Percentiles rank a stretch among this genome's conserved stretches.
phyloP scores from a whole-genome alignment of 1,139 yeast genomes.

The Debaryomyces robertsiae region DNA sequence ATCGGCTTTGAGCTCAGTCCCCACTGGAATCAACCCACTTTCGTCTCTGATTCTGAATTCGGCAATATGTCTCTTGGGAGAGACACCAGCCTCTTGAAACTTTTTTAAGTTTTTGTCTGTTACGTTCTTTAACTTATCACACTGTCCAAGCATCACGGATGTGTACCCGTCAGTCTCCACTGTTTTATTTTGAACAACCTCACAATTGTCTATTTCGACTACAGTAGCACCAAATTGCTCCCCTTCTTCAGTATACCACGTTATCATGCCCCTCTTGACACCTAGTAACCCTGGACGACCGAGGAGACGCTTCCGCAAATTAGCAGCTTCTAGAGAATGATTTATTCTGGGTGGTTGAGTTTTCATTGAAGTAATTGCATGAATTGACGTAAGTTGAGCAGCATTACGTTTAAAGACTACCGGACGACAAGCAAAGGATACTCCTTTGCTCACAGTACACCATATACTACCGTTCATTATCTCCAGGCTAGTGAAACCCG shows the following conservation, averaged over 20 bases:
- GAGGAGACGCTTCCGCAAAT: conserved; percentile 67
- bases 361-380: conserved; percentile 51
- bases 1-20: conserved; percentile 79
- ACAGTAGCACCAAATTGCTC: conserved; percentile 78
- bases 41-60: conserved; percentile 79
- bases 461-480: conserved; percentile 12
- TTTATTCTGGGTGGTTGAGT: conserved; percentile 47
- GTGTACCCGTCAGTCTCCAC: conserved; percentile 70
- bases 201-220: conserved; percentile 83
- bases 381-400: conserved; percentile 58
- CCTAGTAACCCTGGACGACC: conserved; percentile 84
- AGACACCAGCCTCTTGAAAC: conserved; percentile 75
- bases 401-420: conserved; percentile 31
- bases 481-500: background rate
- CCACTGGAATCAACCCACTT: conserved; percentile 70
- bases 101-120: conserved; percentile 72
- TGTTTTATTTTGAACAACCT: conserved; percentile 76
- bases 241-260: conserved; percentile 76
- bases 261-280: conserved; percentile 85
- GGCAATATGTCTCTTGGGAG: conserved; percentile 74
- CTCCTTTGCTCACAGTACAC: conserved; percentile 12
- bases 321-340: conserved; percentile 60
- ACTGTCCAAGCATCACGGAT: conserved; percentile 89
- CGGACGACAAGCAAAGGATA: conserved; percentile 12
- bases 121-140: conserved; percentile 67